Percentiles rank a stretch among this genome's conserved stretches.
Conservation (phyloP, 2,329 filamentous ascomycete genomes). For the Monosporascus sp. region DNA sequence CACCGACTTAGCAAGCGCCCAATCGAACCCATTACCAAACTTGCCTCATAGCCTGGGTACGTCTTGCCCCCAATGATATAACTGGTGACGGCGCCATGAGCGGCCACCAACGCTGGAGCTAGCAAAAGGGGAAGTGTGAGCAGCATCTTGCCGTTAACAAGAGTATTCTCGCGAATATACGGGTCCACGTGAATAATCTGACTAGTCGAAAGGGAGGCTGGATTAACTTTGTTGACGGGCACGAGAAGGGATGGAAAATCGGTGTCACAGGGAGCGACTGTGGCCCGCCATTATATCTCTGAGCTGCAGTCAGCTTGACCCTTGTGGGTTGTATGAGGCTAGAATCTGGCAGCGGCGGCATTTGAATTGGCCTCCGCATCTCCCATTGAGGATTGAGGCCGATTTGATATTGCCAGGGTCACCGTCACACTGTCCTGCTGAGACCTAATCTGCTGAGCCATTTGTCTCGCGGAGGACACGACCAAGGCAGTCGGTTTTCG, state of each 20-base stretch:
- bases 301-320: not conserved
- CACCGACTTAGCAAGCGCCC: not conserved
- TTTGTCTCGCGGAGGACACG: not conserved
- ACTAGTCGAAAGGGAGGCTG: conserved; percentile 8
- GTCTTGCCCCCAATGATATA: conserved; percentile 40
- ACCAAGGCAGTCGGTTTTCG: not conserved
- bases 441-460: not conserved
- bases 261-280: conserved; percentile 2
- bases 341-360: not conserved
- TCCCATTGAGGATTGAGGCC: not conserved
- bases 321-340: not conserved
- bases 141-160: conserved; percentile 16
- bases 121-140: conserved; percentile 19
- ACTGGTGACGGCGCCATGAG: conserved; percentile 37
- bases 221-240: conserved; percentile 16
- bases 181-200: conserved; percentile 4
- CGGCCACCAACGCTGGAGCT: conserved; percentile 25
- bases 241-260: conserved; percentile 3
- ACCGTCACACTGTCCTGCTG: not conserved
- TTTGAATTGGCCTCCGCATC: not conserved
- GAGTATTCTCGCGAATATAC: conserved; percentile 1
- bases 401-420: not conserved
- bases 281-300: conserved; percentile 7
- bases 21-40: not conserved
- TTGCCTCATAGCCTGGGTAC: conserved; percentile 34